These are phyloP conservation scores for Aspergillus fischeri DNA, from an alignment of 2,329 filamentous ascomycete genomes.

Conservation along the genomic window DNA sequence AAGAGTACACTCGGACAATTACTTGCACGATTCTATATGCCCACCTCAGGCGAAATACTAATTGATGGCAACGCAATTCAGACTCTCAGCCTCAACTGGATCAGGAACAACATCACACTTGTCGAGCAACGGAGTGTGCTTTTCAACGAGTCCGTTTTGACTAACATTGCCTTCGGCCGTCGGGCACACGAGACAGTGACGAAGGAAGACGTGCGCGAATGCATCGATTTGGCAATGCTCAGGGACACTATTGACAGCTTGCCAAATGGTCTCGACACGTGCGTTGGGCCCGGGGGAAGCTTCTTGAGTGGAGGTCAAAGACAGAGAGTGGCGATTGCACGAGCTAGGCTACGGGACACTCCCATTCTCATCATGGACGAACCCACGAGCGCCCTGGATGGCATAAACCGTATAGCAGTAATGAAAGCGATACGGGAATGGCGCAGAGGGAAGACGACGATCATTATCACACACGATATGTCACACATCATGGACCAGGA, in stretches of 20 bases:
- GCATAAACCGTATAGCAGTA: slow-evolving; percentile 62
- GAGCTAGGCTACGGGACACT: slow-evolving; percentile 71
- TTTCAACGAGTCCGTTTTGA: slow-evolving; percentile 74
- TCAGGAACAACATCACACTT: slow-evolving; percentile 72
- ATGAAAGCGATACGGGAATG: slow-evolving; percentile 73
- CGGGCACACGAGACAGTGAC: slow-evolving; percentile 47
- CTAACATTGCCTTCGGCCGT: slow-evolving; percentile 73
- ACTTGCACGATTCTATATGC: slow-evolving; percentile 71
- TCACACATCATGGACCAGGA: slow-evolving; percentile 69
- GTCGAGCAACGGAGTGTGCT: slow-evolving; percentile 78
- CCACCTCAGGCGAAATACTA: slow-evolving; percentile 59
- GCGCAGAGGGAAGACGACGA: slow-evolving; percentile 77
- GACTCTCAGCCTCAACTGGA: slow-evolving; percentile 64
- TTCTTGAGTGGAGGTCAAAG: slow-evolving; percentile 79
- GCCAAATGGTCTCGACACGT: slow-evolving; percentile 67
- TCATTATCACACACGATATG: slow-evolving; percentile 89
- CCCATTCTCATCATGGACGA: slow-evolving; percentile 84
- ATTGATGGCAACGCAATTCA: slow-evolving; percentile 64
- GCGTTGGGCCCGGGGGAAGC: slow-evolving; percentile 65
- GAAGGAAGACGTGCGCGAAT: slow-evolving; percentile 54
- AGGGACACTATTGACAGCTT: slow-evolving; percentile 63
- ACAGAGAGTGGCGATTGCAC: slow-evolving; percentile 75
- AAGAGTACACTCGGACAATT: slow-evolving; percentile 86
- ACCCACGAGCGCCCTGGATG: slow-evolving; percentile 79
- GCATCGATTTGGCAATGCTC: slow-evolving; percentile 65